Conservation (phyloP, 2,329 filamentous ascomycete genomes). For the Neonectria faginata region DNA sequence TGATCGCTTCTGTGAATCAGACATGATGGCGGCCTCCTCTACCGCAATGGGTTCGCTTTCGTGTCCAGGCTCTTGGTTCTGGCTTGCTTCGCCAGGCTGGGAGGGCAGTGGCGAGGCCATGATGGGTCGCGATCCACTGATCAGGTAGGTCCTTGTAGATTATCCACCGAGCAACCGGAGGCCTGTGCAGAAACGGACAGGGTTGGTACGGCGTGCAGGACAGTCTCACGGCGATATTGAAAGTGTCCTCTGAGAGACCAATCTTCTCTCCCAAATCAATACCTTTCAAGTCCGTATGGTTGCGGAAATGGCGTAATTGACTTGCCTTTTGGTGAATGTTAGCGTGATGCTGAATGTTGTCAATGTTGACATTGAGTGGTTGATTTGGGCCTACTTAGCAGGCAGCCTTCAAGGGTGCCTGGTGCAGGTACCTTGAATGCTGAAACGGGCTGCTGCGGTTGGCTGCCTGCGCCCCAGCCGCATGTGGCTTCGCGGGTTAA, state of each 20-base stretch:
- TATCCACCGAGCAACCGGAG: conserved; percentile 24
- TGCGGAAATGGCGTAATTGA: neutral
- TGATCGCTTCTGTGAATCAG: conserved; percentile 37
- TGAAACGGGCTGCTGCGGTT: conserved; percentile 20
- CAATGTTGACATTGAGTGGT: neutral
- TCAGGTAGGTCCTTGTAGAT: conserved; percentile 9
- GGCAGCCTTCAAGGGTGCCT: conserved; percentile 4
- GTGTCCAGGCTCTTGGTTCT: conserved; percentile 32
- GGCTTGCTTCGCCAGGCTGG: conserved; percentile 30
- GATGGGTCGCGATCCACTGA: conserved; percentile 12
- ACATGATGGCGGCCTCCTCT: conserved; percentile 37
- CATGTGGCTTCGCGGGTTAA: conserved; percentile 37
- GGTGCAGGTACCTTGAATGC: conserved; percentile 7
- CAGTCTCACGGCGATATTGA: neutral
- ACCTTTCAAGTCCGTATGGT: no score
- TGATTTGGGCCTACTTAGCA: neutral
- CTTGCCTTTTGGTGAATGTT: neutral
- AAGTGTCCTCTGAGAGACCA: no score
- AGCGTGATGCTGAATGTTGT: neutral
- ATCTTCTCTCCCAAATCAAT: neutral
- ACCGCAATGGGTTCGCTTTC: conserved; percentile 25
- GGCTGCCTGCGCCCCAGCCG: conserved; percentile 39
- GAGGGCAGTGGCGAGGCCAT: conserved; percentile 37
- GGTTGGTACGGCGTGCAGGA: neutral
- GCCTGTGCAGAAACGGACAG: neutral